phyloP scores from a whole-genome alignment of 106 monocot genomes.

The Platanthera zijinensis region DNA sequence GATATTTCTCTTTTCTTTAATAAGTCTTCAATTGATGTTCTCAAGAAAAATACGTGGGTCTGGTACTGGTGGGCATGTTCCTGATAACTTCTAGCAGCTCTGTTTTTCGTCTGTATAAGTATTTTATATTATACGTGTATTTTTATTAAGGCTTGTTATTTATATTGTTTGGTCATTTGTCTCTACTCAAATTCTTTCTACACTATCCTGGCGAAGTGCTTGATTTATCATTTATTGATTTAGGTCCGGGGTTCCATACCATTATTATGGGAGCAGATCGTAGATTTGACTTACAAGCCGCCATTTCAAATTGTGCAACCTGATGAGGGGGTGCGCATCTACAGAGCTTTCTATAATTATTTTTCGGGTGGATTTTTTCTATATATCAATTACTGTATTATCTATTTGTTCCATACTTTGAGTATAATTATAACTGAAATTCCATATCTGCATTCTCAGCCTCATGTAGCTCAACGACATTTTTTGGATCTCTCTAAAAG shows the following conservation, averaged over 20 bases:
- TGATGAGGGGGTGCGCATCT: conserved; percentile 66
- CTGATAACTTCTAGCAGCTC: neutral
- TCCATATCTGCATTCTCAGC: conserved; percentile 29
- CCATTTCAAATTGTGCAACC: conserved; percentile 71
- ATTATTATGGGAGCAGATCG: conserved; percentile 97
- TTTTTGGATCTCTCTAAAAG: conserved; percentile 82
- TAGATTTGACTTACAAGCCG: conserved; percentile 95
- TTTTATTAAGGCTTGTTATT: neutral
- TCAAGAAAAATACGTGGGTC: neutral
- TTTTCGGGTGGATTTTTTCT: neutral
- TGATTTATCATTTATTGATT: neutral
- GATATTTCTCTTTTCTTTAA: neutral
- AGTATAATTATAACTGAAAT: neutral
- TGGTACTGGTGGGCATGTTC: neutral
- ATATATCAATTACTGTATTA: neutral
- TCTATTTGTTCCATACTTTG: neutral
- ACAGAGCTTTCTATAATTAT: conserved; percentile 1
- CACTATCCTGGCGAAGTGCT: neutral
- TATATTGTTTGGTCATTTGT: neutral
- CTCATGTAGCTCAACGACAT: conserved; percentile 70
- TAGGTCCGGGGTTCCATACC: conserved; percentile 95
- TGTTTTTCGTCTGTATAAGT: neutral
- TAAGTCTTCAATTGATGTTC: neutral
- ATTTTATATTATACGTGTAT: neutral
- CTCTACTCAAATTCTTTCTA: neutral